A percentile compares a stretch with the other conserved stretches of the same genome.
These are phyloP conservation scores for Cryptococcus amylolentus DNA, from an alignment of 1,284 basidiomycete genomes.

Conservation along the genomic window DNA sequence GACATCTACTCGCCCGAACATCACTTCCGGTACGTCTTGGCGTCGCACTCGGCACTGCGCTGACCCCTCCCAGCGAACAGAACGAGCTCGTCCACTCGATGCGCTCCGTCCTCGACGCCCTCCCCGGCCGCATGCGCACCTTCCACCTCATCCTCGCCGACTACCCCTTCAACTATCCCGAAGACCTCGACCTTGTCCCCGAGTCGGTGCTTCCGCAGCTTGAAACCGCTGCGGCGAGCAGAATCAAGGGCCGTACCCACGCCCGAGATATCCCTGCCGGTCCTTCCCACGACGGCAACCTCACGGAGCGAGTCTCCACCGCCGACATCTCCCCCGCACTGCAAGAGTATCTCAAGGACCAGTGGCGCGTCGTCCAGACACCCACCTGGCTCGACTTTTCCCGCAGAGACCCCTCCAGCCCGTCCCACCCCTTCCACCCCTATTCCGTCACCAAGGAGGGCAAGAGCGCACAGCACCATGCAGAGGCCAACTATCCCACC, in stretches of 20 bases:
- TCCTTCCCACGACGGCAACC: not conserved
- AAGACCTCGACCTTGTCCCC: slow-evolving; percentile 30
- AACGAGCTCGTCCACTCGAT: slow-evolving; percentile 46
- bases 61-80: slow-evolving; percentile 29
- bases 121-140: slow-evolving; percentile 33
- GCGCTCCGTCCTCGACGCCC: slow-evolving; percentile 39
- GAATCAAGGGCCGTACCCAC: not conserved
- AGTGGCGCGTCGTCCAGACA: slow-evolving; percentile 41
- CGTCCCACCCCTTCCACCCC: slow-evolving; percentile 32
- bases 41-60: not conserved
- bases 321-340: slow-evolving; percentile 12
- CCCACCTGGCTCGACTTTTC: slow-evolving; percentile 45
- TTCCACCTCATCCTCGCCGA: slow-evolving; percentile 44
- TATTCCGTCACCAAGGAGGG: slow-evolving; percentile 11
- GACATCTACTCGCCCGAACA: slow-evolving; percentile 36
- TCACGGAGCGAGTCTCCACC: not conserved
- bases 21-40: slow-evolving; percentile 38
- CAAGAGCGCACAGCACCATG: slow-evolving; percentile 7
- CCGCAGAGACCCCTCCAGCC: slow-evolving; percentile 24
- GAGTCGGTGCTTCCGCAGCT: slow-evolving; percentile 21
- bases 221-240: slow-evolving; percentile 6
- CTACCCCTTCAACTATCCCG: slow-evolving; percentile 26
- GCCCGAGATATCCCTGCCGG: not conserved
- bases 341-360: slow-evolving; percentile 8
- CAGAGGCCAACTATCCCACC: slow-evolving; percentile 20